Conservation (phyloP, 1,139 yeast species). For the Lodderomyces pseudojiufengensis region DNA sequence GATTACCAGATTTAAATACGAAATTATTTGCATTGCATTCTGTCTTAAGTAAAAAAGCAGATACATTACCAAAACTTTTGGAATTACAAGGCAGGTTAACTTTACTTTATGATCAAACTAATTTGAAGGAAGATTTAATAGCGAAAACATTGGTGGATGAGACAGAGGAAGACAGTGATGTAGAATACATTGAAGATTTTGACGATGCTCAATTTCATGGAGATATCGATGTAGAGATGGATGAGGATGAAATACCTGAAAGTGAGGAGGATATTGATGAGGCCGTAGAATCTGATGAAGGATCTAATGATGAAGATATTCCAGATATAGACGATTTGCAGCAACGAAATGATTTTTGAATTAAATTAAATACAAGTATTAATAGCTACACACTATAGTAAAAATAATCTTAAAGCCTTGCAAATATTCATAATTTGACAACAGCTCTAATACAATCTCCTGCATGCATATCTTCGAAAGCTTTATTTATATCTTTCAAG, state of each 20-base stretch:
- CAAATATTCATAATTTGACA: slow-evolving; percentile 38
- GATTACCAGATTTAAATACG: slow-evolving; percentile 64
- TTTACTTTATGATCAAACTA: slow-evolving; percentile 66
- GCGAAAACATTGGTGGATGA: slow-evolving; percentile 24
- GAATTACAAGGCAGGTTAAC: slow-evolving; percentile 81
- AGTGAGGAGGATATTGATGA: slow-evolving; percentile 25
- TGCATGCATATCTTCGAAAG: slow-evolving; percentile 91
- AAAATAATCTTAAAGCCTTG: slow-evolving; percentile 7
- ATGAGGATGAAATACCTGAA: slow-evolving; percentile 17
- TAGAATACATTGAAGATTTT: slow-evolving; percentile 41
- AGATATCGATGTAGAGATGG: slow-evolving; percentile 20
- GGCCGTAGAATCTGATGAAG: slow-evolving; percentile 16
- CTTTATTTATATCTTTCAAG: slow-evolving; percentile 74
- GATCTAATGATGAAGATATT: slow-evolving; percentile 19
- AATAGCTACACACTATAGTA: no score
- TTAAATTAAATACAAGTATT: slow-evolving; percentile 16
- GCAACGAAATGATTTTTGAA: slow-evolving; percentile 28
- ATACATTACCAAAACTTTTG: slow-evolving; percentile 71
- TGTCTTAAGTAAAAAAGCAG: slow-evolving; percentile 69
- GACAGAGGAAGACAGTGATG: slow-evolving; percentile 32
- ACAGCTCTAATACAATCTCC: slow-evolving; percentile 96
- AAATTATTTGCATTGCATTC: slow-evolving; percentile 76
- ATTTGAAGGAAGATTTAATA: slow-evolving; percentile 57
- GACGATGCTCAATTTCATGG: slow-evolving; percentile 34
- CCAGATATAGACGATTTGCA: slow-evolving; percentile 10